Base-by-base conservation (phyloP, 345 rosid species). In the Laguncularia racemosa region DNA sequence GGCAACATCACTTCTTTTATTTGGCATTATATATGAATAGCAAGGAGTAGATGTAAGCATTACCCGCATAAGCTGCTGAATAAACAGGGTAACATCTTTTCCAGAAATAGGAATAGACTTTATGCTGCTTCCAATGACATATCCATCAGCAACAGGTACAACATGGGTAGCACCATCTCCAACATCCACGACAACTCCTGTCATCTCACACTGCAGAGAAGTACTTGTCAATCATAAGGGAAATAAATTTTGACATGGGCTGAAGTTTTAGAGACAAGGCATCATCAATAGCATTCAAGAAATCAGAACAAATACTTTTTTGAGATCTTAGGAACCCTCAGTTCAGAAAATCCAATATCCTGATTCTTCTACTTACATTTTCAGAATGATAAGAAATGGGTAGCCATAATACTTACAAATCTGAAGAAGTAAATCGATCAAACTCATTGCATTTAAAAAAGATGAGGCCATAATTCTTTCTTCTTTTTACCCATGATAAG, bases 41-140 rank as follows among this genome's bases (percentile, higher is more conserved):
- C 16, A 9, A 40, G 48, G 28, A 58, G 48, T 8, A 48, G 48
- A 57, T 58, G 10, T 20, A 49, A 45, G 60, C 62, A 50, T n/a
- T 80, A 92, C 99, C 91, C 97, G 91, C 97, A 93, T 86, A 71
- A 93, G 97, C 81, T 89, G 95, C 73, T 93, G 91, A 64, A 89
- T 82, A 67, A 93, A 92, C 59, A 78, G 83, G 52, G 95, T 78
- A 52, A 89, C 91, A 78, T 89, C 99, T 75, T 79, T 82, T 51
- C 99, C 97, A 46, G 98, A 80, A 66, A 92, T 80, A 6, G 97
- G 98, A 55, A 92, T 58, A 1, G 97, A 81, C 73, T 84, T 93
- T 59, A 89, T 93, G 83, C 95, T 84, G 77, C 97, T 85, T 57
- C 82, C 96, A 54, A 93, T 93, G 48, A 93, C 99, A 78, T 93